These are phyloP conservation scores for Pelargonium australe DNA, from an alignment of 441 rosid species.

Conservation along the genomic window DNA sequence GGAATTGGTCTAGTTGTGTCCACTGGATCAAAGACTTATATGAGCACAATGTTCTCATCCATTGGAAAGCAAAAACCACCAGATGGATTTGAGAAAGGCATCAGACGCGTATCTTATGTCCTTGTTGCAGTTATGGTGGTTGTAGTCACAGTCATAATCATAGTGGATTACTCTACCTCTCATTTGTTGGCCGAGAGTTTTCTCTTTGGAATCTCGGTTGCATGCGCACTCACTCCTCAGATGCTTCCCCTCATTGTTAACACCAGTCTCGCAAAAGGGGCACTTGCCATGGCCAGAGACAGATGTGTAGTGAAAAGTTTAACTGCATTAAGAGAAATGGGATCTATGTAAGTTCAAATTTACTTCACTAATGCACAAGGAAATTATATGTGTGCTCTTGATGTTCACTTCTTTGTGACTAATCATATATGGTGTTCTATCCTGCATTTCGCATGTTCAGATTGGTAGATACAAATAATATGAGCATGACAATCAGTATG, in stretches of 20 bases:
- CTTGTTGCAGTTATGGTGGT: constrained; percentile 55
- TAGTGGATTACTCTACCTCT: constrained; percentile 32
- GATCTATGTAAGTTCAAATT: constrained; percentile 50
- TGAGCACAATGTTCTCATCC: constrained; percentile 55
- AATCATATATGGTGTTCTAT: too few species aligned
- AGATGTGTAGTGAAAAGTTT: constrained; percentile 66
- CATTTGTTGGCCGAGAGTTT: constrained; percentile 33
- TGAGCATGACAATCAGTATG: too few species aligned
- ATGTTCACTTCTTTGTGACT: too few species aligned
- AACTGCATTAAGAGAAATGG: constrained; percentile 59
- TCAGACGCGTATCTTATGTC: constrained; percentile 44
- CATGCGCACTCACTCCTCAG: constrained; percentile 70
- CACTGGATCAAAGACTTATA: constrained; percentile 61
- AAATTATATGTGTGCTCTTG: too few species aligned
- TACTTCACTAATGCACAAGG: too few species aligned
- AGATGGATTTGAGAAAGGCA: constrained; percentile 47
- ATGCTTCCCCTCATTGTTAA: constrained; percentile 72
- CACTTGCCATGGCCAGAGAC: constrained; percentile 70
- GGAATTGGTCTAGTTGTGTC: constrained; percentile 69
- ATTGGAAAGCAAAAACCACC: constrained; percentile 58
- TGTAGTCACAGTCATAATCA: constrained; percentile 41
- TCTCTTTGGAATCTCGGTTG: constrained; percentile 65
- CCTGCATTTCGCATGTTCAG: too few species aligned
- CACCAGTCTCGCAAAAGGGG: constrained; percentile 73
- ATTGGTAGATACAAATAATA: too few species aligned